These are phyloP conservation scores for Moricandia moricandioides DNA, from an alignment of 345 rosid species.

Conservation along the genomic window DNA sequence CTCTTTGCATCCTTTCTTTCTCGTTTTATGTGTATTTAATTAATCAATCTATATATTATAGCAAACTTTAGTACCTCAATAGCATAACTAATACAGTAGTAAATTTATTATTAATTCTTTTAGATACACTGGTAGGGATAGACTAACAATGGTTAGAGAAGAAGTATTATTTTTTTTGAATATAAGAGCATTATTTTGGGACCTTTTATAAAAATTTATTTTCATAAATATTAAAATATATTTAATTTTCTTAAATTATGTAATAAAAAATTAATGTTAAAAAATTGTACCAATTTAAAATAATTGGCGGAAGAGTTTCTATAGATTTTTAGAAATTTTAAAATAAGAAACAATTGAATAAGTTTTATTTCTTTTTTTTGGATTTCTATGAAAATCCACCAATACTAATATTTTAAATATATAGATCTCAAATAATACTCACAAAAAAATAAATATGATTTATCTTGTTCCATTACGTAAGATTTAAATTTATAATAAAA, in stretches of 20 bases:
- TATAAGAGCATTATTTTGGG: not conserved
- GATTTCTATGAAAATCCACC: not conserved
- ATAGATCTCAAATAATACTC: not conserved
- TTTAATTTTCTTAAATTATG: not conserved
- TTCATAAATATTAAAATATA: not conserved
- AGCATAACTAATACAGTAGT: not conserved
- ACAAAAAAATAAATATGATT: not conserved
- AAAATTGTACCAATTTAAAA: not conserved
- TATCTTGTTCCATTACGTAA: not conserved
- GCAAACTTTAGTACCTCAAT: constrained; percentile 17
- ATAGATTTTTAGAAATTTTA: not conserved
- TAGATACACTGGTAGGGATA: constrained; percentile 8
- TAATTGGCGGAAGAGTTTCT: not conserved
- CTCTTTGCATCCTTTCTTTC: not conserved
- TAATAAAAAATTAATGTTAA: not conserved
- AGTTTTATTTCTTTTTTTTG: not conserved
- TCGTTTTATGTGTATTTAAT: not conserved
- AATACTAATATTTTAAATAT: not conserved
- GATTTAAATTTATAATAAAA: not conserved
- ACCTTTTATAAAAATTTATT: not conserved
- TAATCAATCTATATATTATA: not conserved
- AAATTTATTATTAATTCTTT: not conserved
- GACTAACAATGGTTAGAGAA: not conserved
- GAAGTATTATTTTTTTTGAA: not conserved
- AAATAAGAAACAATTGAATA: not conserved